These are phyloP conservation scores for Mycena amicta DNA, from an alignment of 768 basidiomycete genomes.

Conservation along the genomic window DNA sequence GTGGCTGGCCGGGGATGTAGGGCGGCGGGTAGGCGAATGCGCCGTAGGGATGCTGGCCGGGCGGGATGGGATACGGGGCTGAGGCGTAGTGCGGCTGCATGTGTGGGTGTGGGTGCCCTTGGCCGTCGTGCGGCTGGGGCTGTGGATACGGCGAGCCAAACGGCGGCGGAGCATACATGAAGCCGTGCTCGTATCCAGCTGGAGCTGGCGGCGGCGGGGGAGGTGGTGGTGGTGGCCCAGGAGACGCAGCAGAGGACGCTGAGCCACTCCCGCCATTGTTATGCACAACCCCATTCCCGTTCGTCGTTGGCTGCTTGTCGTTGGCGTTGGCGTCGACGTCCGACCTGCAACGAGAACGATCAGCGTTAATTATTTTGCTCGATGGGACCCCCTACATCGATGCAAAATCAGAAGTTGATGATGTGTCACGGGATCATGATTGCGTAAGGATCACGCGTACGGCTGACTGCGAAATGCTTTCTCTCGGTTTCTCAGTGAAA, in stretches of 20 bases:
- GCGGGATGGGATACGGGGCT: neutral
- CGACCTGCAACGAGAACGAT: neutral
- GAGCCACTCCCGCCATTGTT: too few species aligned
- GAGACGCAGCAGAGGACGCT: too few species aligned
- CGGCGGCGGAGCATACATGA: neutral
- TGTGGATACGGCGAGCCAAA: neutral
- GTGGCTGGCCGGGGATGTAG: neutral
- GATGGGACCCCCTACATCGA: neutral
- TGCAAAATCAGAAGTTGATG: neutral
- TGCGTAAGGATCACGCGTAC: too few species aligned
- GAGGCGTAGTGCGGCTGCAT: neutral
- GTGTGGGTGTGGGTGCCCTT: neutral
- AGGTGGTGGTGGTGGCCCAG: neutral
- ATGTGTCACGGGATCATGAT: neutral
- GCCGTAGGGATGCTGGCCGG: neutral
- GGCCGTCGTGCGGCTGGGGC: neutral
- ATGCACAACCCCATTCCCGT: too few species aligned
- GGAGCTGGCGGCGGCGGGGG: too few species aligned
- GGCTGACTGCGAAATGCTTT: too few species aligned
- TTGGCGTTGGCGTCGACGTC: too few species aligned
- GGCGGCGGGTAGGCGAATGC: neutral
- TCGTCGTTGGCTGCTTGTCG: too few species aligned
- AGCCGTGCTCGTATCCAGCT: neutral
- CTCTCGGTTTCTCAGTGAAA: too few species aligned
- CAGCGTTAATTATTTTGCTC: too few species aligned